Base-by-base conservation (phyloP, 1,284 basidiomycete species). In the Microbotryomycetes sp. region DNA sequence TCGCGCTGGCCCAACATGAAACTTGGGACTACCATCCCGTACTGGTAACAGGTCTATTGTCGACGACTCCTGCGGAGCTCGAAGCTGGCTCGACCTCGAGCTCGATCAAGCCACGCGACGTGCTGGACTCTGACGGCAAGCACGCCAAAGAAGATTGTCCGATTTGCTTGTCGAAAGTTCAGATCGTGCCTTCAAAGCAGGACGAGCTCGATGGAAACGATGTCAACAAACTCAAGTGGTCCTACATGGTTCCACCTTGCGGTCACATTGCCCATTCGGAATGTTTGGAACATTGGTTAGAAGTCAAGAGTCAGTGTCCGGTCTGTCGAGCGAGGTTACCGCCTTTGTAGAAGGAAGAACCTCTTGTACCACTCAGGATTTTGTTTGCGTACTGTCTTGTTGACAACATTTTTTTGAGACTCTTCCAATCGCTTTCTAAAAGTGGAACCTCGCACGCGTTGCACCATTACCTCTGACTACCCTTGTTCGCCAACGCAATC, bases 1-100 rank as follows among this genome's bases (percentile, higher is more conserved):
- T 66, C 54, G 50, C 61, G 11, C 62, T 67, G 27, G 60, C 62
- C 13, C 56, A 57, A 23, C 48, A 59, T 47, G 52, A 60, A 24
- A 55, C 52, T 5, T 76, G 74, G 73, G 64, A 74, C 45, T 76
- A 74, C 66, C 73, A 75, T 60, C 73, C 74, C 1, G 47, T 66
- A 2, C 41, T 59, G 16, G 66, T 62, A 9, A 18, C 35, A 11
- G n/a, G n/a, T n/a, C n/a, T n/a, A n/a, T n/a, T n/a, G n/a, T 9
- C 64, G 52, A 3, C 52, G 15, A 61, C 62, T 7, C 21, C 24
- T 4, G 23, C 31, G 26, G 65, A 67, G 50, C 53, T 66, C 49
- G 66, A 66, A 50, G 29, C 48, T 5, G 62, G 31, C 26, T 45
- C 35, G 45, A 47, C 29, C 11, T 41, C 52, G 11, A 41, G 23